Evolutionary conservation across 257 asterid species (phyloP).

Genomic region (Capsicum pubescens): DNA sequence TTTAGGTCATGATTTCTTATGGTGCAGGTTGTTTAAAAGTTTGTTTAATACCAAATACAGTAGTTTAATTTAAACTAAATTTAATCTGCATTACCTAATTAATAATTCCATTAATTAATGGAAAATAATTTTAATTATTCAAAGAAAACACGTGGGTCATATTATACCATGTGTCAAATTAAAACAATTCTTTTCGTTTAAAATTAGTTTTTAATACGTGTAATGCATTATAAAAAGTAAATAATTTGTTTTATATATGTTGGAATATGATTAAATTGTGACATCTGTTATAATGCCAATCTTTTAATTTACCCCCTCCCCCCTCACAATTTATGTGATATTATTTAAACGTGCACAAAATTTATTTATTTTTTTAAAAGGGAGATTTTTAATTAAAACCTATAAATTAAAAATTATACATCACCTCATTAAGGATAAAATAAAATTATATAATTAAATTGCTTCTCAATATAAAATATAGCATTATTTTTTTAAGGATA

Average conservation of each 20-base stretch:
- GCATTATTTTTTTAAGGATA: too few relatives aligned
- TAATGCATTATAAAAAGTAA: slow-evolving; percentile 18
- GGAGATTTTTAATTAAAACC: too few relatives aligned
- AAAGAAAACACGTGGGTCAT: background rate
- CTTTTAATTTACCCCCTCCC: too few relatives aligned
- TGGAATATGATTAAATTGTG: background rate
- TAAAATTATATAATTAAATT: too few relatives aligned
- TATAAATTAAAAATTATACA: too few relatives aligned
- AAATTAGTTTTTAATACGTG: slow-evolving; percentile 23
- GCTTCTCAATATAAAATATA: too few relatives aligned
- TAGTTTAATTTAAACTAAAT: background rate
- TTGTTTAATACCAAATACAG: background rate
- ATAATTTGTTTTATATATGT: slow-evolving; percentile 3
- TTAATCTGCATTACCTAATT: slow-evolving; percentile 19
- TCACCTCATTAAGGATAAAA: too few relatives aligned
- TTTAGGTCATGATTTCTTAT: background rate
- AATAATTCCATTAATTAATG: background rate
- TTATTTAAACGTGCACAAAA: too few relatives aligned
- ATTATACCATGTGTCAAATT: background rate
- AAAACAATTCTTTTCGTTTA: background rate
- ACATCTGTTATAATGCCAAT: background rate
- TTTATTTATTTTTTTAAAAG: too few relatives aligned
- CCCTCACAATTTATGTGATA: too few relatives aligned
- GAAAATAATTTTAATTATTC: background rate
- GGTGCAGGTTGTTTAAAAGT: background rate